phyloP scores from a whole-genome alignment of 768 basidiomycete genomes.

The Lactarius evosmus region DNA sequence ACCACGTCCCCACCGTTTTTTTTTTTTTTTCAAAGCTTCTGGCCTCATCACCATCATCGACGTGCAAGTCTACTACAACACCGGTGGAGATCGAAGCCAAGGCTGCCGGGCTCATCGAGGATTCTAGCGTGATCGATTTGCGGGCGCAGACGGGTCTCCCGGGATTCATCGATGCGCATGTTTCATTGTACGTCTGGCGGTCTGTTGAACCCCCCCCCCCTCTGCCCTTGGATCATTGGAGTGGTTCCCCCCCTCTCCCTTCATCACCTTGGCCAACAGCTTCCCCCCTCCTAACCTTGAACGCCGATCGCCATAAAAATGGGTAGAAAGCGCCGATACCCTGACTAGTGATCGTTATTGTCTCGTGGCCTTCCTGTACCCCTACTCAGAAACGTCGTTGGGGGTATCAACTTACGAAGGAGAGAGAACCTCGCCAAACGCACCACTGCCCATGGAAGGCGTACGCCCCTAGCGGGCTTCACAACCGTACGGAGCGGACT shows the following conservation, averaged over 20 bases:
- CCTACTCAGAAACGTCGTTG: conserved; percentile 57
- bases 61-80: conserved; percentile 34
- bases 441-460: conserved; percentile 54
- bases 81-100: conserved; percentile 12
- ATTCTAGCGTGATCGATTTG: conserved; percentile 43
- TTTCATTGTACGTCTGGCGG: conserved; percentile 46
- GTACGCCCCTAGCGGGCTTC: conserved; percentile 59
- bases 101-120: conserved; percentile 16
- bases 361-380: conserved; percentile 52
- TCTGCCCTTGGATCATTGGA: conserved; percentile 3
- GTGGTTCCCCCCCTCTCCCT: neutral
- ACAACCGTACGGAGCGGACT: conserved; percentile 53
- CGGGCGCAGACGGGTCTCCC: conserved; percentile 49
- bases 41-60: conserved; percentile 53
- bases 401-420: conserved; percentile 59
- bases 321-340: neutral
- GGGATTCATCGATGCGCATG: conserved; percentile 56
- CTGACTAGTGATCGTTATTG: neutral
- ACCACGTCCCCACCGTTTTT: conserved; percentile 49
- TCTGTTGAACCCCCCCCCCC: conserved; percentile 3
- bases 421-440: conserved; percentile 56
- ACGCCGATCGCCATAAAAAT: neutral
- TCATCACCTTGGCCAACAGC: neutral
- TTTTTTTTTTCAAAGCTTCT: conserved; percentile 39
- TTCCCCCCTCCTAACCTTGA: neutral